These are phyloP conservation scores for Trifolium subterraneum DNA, from an alignment of 306 rosid species.

Conservation along the genomic window DNA sequence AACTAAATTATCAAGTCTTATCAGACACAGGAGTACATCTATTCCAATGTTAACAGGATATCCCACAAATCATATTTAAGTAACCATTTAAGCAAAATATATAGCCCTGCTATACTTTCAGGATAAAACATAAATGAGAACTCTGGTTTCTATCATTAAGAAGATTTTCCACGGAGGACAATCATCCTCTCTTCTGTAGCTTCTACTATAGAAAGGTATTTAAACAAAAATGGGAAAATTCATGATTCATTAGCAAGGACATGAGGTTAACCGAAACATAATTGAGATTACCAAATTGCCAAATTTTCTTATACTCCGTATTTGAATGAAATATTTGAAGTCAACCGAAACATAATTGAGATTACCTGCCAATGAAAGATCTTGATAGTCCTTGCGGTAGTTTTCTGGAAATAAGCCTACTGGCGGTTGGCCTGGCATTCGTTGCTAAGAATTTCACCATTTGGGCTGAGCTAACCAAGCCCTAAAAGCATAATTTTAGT, in stretches of 20 bases:
- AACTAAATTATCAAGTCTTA: constrained; percentile 18
- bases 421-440: constrained; percentile 90
- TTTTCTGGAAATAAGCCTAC: constrained; percentile 75
- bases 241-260: constrained; percentile 25
- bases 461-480: constrained; percentile 97
- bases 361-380: constrained; percentile 95
- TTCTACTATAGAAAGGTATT: constrained; percentile 2
- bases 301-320: constrained; percentile 21
- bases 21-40: constrained; percentile 22
- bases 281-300: constrained; percentile 4
- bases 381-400: constrained; percentile 87
- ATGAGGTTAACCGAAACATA: no score
- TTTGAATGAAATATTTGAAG: constrained; percentile 14
- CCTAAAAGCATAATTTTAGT: constrained; percentile 59
- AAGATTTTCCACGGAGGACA: background rate
- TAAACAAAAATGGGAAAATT: constrained; percentile 14
- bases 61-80: constrained; percentile 3
- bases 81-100: constrained; percentile 32
- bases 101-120: constrained; percentile 8
- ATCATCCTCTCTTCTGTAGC: constrained; percentile 6
- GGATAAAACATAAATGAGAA: constrained; percentile 17
- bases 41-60: constrained; percentile 16
- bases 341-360: constrained; percentile 36
- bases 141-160: background rate
- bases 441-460: constrained; percentile 85